Base-by-base conservation (phyloP, 768 basidiomycete genomes). In the Boletus vinaceobasis region DNA sequence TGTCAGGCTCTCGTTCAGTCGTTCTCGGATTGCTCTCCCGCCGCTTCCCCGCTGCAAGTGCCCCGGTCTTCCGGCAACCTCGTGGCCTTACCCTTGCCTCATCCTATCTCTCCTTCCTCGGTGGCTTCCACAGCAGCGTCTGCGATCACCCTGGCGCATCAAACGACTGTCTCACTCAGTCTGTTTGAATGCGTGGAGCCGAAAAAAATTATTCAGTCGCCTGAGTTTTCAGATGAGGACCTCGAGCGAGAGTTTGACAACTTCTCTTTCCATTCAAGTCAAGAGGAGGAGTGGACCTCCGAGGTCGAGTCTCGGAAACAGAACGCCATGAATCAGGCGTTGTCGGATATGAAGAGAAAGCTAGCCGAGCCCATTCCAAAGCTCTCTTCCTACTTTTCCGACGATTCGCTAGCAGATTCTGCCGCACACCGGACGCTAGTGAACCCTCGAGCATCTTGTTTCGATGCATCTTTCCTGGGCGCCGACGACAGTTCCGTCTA, bases 251-350 rank as follows among this genome's bases (percentile, higher is more conserved):
- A 58, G 35, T 62, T 54, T 19, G 60, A 54, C 39, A 27, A 42
- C 3, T 62, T 62, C 27, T 54, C 53, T 23, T 61, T 58, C 15
- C 36, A 52, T 17, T 58, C 50, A 0, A 53, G 38, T n/a, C 40
- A 53, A 33, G 43, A 7, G 10, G 52, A 59, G 1, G 61, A 62
- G 2, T 62, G 56, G 53, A 62, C 61, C 3, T 46, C 50, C 0
- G 61, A 62, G 14, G 54, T 60, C 1, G 60, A 53, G 15, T 37
- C 50, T 11, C 39, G 56, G 1, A 62, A 52, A 13, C 56, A 61
- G 9, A 49, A 57, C 4, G 52, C 29, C 3, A 46, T 57, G 14
- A 49, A 60, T 15, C 50, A 33, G 5, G 5, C 23, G 3, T 32
- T 62, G 46, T 53, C 21, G 27, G 52, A 37, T 6, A 54, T 50